Evolutionary conservation across 345 rosid species (phyloP).

Genomic region (Arabidopsis thaliana): DNA sequence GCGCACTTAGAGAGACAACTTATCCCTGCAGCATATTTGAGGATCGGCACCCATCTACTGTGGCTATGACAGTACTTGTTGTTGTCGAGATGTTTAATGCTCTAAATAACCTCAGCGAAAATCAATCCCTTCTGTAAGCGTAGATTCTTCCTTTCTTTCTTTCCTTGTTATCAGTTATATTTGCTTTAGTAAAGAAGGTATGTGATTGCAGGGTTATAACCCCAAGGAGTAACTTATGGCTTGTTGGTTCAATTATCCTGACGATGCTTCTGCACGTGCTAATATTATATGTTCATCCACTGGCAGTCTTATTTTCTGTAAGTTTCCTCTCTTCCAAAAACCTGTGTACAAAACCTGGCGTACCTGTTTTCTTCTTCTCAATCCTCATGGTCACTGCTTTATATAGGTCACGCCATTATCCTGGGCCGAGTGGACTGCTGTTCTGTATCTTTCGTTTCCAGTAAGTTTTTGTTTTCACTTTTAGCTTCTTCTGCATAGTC

Average conservation of each 20-base stretch:
- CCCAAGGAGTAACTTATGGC: slow-evolving; percentile 99
- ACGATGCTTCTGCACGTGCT: slow-evolving; percentile 91
- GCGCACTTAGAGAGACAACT: slow-evolving; percentile 81
- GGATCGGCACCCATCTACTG: slow-evolving; percentile 95
- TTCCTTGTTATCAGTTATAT: slow-evolving; percentile 13
- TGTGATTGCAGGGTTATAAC: slow-evolving; percentile 73
- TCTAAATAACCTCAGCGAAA: slow-evolving; percentile 97
- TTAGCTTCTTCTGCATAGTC: slow-evolving; percentile 3
- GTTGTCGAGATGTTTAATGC: slow-evolving; percentile 99
- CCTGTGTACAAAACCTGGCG: slow-evolving; percentile 16
- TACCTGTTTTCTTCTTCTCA: slow-evolving; percentile 3
- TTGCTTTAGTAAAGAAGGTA: slow-evolving; percentile 25
- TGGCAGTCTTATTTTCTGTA: slow-evolving; percentile 95
- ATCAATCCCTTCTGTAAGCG: slow-evolving; percentile 94
- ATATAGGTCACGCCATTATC: slow-evolving; percentile 93
- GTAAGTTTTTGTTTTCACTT: slow-evolving; percentile 52
- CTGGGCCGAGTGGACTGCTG: slow-evolving; percentile 86
- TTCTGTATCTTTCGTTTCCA: slow-evolving; percentile 94
- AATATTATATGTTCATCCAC: slow-evolving; percentile 80
- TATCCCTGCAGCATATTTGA: slow-evolving; percentile 94
- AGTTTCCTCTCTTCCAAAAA: slow-evolving; percentile 45
- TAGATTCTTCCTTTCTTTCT: slow-evolving; percentile 8
- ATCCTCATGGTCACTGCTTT: slow-evolving; percentile 40
- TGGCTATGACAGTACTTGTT: slow-evolving; percentile 98
- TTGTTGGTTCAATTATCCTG: slow-evolving; percentile 84